Evolutionary conservation across 2,329 filamentous ascomycete species (phyloP).

Genomic region (Beauveria varroae): DNA sequence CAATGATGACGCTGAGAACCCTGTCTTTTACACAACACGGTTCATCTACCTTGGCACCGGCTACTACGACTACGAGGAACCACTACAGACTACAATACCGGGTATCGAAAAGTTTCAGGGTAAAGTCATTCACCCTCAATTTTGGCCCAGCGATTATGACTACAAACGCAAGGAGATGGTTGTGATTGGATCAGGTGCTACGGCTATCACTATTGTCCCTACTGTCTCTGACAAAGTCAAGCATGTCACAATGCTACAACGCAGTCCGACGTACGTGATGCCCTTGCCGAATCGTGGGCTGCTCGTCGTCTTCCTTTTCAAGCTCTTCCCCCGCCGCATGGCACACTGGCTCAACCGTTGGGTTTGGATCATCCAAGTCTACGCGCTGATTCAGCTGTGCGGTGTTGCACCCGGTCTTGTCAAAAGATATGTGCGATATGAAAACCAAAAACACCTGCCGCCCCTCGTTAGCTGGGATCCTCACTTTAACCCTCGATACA

Average conservation of each 20-base stretch:
- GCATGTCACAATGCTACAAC: slow-evolving; percentile 61
- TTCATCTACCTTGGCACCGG: slow-evolving; percentile 49
- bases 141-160: slow-evolving; percentile 62
- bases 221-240: slow-evolving; percentile 43
- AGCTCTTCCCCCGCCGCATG: slow-evolving; percentile 34
- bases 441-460: slow-evolving; percentile 40
- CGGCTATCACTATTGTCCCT: slow-evolving; percentile 58
- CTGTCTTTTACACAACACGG: slow-evolving; percentile 29
- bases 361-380: slow-evolving; percentile 36
- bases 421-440: slow-evolving; percentile 32
- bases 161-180: slow-evolving; percentile 58
- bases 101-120: slow-evolving; percentile 30
- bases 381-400: slow-evolving; percentile 39
- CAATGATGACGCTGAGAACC: neutral
- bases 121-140: slow-evolving; percentile 58
- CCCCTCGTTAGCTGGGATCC: slow-evolving; percentile 36
- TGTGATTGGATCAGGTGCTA: slow-evolving; percentile 60
- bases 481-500: slow-evolving; percentile 35
- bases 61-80: slow-evolving; percentile 60
- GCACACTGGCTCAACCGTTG: slow-evolving; percentile 37
- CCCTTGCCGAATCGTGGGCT: slow-evolving; percentile 15
- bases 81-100: slow-evolving; percentile 43
- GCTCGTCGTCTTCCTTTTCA: slow-evolving; percentile 23
- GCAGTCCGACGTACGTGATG: slow-evolving; percentile 55
- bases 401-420: slow-evolving; percentile 38